Base-by-base conservation (phyloP, 768 basidiomycete genomes). In the Calocybe cyanea region DNA sequence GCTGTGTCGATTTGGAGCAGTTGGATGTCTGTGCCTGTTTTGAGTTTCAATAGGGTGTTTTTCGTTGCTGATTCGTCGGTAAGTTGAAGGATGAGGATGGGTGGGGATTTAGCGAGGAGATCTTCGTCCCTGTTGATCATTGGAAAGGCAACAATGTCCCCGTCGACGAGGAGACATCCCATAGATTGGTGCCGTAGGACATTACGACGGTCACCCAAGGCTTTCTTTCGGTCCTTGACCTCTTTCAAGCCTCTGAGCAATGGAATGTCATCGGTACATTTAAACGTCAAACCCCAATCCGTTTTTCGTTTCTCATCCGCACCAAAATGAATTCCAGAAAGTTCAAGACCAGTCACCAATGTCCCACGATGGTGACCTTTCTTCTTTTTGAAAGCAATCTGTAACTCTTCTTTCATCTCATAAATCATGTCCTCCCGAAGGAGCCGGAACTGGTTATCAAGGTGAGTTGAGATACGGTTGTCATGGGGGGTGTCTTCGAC, bases 1-100 rank as follows among this genome's bases (percentile, higher is more conserved):
- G 80, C 78, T 0, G 78, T 77, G 53, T 85, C 74, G 19, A 83
- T 77, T 45, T 78, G 78, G 18, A 85, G 50, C 20, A 64, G 61
- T 45, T 63, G 64, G 19, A 68, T 63, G 28, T 58, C 57, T 21
- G 54, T 56, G 17, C 63, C 68, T 10, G 57, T 46, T 34, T 63
- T 63, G n/a, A 71, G 60, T 45, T 58, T 60, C 3, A 66, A 45
- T 8, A 86, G 65, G 1, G 70, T 58, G 36, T 67, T 68, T 28
- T 55, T 53, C 3, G 66, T 65, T 19, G 63, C 70, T 19, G 60
- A 54, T 21, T 67, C 62, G 4, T 72, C 78, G 1, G 77, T 70
- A 10, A 85, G 51, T 41, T 80, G 77, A 6, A 87, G 59, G 9
- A 80, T 68, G 23, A 87, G 59, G 9, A 71, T 48, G 0, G 84